These are phyloP conservation scores for Suhomyces atakaporum DNA, from an alignment of 1,139 yeast genomes.

Conservation along the genomic window DNA sequence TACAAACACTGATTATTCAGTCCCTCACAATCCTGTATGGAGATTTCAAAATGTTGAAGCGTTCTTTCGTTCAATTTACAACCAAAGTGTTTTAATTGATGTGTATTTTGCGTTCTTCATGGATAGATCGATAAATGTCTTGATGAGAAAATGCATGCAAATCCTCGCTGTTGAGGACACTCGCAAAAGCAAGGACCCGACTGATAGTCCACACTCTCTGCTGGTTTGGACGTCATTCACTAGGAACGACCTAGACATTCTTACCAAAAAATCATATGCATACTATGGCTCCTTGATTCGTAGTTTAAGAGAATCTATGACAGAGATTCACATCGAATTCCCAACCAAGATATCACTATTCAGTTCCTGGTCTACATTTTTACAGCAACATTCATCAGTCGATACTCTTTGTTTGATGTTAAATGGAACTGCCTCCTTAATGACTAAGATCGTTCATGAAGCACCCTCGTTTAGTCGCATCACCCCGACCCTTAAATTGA, in stretches of 20 bases:
- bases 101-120: constrained; percentile 39
- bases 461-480: constrained; percentile 23
- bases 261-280: constrained; percentile 36
- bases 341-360: constrained; percentile 42
- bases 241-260: constrained; percentile 29
- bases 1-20: constrained; percentile 18
- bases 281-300: constrained; percentile 39
- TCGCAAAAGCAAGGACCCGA: neutral
- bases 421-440: constrained; percentile 38
- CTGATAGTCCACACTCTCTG: constrained; percentile 9
- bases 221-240: constrained; percentile 26
- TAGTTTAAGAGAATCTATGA: constrained; percentile 36
- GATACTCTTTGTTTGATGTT: constrained; percentile 36
- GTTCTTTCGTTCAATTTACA: constrained; percentile 35
- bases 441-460: constrained; percentile 30
- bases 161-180: constrained; percentile 19
- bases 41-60: constrained; percentile 18
- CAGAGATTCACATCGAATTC: constrained; percentile 34
- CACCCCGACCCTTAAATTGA: constrained; percentile 29
- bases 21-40: constrained; percentile 33
- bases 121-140: constrained; percentile 40
- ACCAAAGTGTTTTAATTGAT: constrained; percentile 27
- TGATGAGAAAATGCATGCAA: constrained; percentile 30
- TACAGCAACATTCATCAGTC: constrained; percentile 37
- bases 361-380: constrained; percentile 40